Evolutionary conservation across 2,329 filamentous ascomycete species (phyloP), one percentile per base, ranked within the genome.

Genomic region (Colletotrichum acutatum): DNA sequence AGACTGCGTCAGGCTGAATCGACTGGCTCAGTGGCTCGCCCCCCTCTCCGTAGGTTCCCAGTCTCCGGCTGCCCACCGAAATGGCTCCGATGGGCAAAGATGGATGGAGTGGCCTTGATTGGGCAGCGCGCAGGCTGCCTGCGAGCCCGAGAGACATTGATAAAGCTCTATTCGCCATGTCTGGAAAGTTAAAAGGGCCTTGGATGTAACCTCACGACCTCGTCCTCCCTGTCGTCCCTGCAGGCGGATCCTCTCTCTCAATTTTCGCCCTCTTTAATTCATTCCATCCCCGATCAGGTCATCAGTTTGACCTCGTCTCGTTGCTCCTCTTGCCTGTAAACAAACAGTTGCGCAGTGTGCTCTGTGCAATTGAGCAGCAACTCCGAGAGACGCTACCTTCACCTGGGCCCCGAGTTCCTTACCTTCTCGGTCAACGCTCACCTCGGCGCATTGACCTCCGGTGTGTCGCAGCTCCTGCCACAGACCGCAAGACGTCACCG

Each of bases 181-280:
- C 63, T 24, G 28, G 70, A 65, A 73, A 61, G 60, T 66, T 66
- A 62, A 73, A 49, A 61, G 26, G 12, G 34, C 49, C 42, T 3
- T 49, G 56, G 26, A 66, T 73, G 71, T 57, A 71, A 73, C 66
- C 58, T 71, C 65, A n/a, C 57, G 46, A n/a, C 57, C 60, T 63
- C 12, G 12, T n/a, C 19, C n/a, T 19, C 16, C 37, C 16, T 62
- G 46, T 37, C n/a, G 22, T 49, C 53, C 60, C 28, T 63, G 46
- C 28, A 53, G 60, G 28, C 60, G 46, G 60, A 34, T 63, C 28
- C 28, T 22, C 4, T 19, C 14, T 34, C 22, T 64, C 14, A 32
- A 28, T 19, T 59, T 32, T 59, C n/a, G 12, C 24, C 26, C 32
- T 68, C n/a, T 58, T 32, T 37, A 28, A 34, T 34, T 42, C 7